Evolutionary conservation across 177 flowering plant genomes (phyloP).

Genomic region (Telopea speciosissima): DNA sequence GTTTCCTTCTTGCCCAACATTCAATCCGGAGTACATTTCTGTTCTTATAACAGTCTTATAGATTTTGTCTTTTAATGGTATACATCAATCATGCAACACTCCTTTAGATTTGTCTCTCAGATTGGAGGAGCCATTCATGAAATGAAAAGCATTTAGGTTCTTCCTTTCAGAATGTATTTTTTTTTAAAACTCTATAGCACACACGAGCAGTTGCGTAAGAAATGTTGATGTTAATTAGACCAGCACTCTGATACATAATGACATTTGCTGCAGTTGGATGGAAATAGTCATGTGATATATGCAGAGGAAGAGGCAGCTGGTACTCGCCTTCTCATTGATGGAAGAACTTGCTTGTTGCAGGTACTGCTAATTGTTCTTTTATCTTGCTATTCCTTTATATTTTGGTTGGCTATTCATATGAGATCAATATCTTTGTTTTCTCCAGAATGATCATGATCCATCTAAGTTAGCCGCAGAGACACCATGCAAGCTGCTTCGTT

Average conservation of each 20-base stretch:
- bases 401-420: not conserved
- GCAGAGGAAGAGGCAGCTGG: slow-evolving; percentile 99
- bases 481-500: slow-evolving; percentile 97
- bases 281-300: slow-evolving; percentile 98
- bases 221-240: no score
- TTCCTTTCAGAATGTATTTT: no score
- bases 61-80: no score
- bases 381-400: not conserved
- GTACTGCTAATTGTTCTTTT: slow-evolving; percentile 27
- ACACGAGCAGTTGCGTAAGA: no score
- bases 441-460: slow-evolving; percentile 98
- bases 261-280: slow-evolving; percentile 71
- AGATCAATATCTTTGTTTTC: slow-evolving; percentile 13
- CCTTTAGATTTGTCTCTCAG: not conserved
- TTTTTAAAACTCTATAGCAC: no score
- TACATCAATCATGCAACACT: no score
- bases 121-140: not conserved
- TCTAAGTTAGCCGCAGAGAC: slow-evolving; percentile 97
- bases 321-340: slow-evolving; percentile 98
- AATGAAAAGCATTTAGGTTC: not conserved
- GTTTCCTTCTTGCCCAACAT: no score
- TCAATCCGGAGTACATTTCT: no score
- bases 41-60: no score
- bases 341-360: slow-evolving; percentile 99
- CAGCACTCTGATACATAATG: not conserved